These are phyloP conservation scores for Solanum lycopersicoides DNA, from an alignment of 257 asterid species.

Conservation along the genomic window DNA sequence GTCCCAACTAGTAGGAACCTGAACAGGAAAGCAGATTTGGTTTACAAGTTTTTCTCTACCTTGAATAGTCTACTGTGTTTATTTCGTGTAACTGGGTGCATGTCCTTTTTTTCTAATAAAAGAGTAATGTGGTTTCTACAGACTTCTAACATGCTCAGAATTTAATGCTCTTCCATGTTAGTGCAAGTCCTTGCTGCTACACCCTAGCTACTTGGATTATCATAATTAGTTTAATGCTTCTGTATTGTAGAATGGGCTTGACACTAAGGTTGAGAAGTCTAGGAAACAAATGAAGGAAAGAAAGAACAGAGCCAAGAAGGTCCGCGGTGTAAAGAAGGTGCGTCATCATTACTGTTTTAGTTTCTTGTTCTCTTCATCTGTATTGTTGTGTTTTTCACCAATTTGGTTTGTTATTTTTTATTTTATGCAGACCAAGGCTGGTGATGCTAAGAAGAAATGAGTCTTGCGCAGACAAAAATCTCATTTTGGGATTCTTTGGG, in stretches of 20 bases:
- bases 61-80: neutral
- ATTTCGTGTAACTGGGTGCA: neutral
- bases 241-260: constrained; percentile 5
- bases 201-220: neutral
- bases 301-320: constrained; percentile 5
- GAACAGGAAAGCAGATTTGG: too few relatives aligned
- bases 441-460: constrained; percentile 13
- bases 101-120: neutral
- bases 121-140: neutral
- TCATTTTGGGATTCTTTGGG: neutral
- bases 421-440: constrained; percentile 11
- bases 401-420: neutral
- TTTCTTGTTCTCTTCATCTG: neutral
- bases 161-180: neutral
- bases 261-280: constrained; percentile 8
- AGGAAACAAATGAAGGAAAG: constrained; percentile 8
- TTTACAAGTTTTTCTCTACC: neutral
- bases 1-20: neutral
- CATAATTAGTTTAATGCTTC: neutral
- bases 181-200: neutral
- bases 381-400: neutral
- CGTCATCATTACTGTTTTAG: neutral
- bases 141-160: neutral
- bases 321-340: constrained; percentile 7
- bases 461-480: neutral